Base-by-base conservation (phyloP, 768 basidiomycete genomes). In the Panaeolus papilionaceus region DNA sequence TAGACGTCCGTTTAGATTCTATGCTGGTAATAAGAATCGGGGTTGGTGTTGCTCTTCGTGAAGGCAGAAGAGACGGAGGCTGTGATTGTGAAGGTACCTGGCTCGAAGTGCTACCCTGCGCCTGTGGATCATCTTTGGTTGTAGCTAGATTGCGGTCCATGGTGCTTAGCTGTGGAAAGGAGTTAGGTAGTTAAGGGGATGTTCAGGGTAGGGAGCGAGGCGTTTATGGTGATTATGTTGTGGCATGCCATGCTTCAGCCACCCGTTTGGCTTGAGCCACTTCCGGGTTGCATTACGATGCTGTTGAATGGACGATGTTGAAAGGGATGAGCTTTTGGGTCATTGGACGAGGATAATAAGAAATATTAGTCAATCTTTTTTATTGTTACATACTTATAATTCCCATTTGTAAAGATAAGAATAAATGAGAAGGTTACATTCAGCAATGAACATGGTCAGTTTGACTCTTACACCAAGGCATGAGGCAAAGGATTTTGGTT, bases 401-500 rank as follows among this genome's bases (percentile, higher is more conserved):
- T 9, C 1, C 23, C 4, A 4, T 51, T 51, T 51, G 47, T 23
- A 26, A 1, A 9, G 26, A 51, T 51, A 51, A 23, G 20, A 23
- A 11, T 7, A 23, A 51, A 51, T 51, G 26, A 51, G 23, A 7
- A 18, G 47, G n/a, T 26, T 33, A 51, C 47, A 51, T 51, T 51
- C n/a, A 51, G 20, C 47, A 51, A 51, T 26, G 26, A 51, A 44
- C 14, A 44, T 18, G 42, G 42, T 44, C 42, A 16, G 18, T 12
- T 44, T 44, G 18, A 42, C 40, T 11, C 2, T 49, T 26, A 7
- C n/a, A 49, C 3, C 9, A 58, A 33, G 26, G 26, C 54, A 58
- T 58, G 54, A 33, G 54, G 54, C 54, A 58, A 51, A 51, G 26
- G 49, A 23, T 51, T 23, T 51, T 51, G 26, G 54, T 28, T 58